These are phyloP conservation scores for Aphanomyces cochlioides DNA, from an alignment of 352 stramenopile genomes.

Conservation along the genomic window DNA sequence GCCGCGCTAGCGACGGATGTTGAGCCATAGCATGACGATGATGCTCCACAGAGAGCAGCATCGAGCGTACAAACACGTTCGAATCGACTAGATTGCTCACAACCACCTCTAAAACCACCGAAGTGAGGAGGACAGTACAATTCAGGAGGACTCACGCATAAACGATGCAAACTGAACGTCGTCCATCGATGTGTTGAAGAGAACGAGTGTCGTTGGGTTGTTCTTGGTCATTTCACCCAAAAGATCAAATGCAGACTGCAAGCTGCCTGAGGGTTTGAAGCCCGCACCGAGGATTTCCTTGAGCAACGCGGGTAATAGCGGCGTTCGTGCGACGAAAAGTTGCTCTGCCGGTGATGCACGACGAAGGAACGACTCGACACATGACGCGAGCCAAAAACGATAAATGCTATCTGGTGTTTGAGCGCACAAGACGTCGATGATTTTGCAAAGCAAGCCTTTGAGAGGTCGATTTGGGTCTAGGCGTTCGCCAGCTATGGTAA, in stretches of 20 bases:
- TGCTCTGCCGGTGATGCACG: conserved; percentile 82
- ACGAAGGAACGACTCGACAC: conserved; percentile 93
- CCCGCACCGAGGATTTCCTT: conserved; percentile 79
- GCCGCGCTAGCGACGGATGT: conserved; percentile 67
- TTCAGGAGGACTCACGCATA: conserved; percentile 59
- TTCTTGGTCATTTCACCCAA: conserved; percentile 95
- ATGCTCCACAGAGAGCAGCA: conserved; percentile 79
- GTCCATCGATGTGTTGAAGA: conserved; percentile 84
- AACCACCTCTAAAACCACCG: conserved; percentile 65
- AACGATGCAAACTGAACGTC: conserved; percentile 87
- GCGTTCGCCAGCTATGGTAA: conserved; percentile 9
- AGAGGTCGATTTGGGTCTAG: conserved; percentile 59
- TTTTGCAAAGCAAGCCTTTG: conserved; percentile 88
- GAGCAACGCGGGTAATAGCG: conserved; percentile 84
- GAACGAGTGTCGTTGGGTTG: conserved; percentile 85
- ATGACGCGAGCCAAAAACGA: conserved; percentile 95
- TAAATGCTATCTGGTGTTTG: conserved; percentile 93
- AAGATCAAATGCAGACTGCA: conserved; percentile 95
- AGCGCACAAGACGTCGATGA: conserved; percentile 83
- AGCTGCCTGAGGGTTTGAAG: conserved; percentile 85
- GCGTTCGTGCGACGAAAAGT: conserved; percentile 86
- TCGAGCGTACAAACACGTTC: conserved; percentile 95
- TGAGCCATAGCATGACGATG: conserved; percentile 46
- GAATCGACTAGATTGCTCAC: conserved; percentile 94
- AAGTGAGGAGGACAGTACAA: neutral